Conservation (phyloP, 192 early-diverging fungal genomes). For the Coemansia brasiliensis region DNA sequence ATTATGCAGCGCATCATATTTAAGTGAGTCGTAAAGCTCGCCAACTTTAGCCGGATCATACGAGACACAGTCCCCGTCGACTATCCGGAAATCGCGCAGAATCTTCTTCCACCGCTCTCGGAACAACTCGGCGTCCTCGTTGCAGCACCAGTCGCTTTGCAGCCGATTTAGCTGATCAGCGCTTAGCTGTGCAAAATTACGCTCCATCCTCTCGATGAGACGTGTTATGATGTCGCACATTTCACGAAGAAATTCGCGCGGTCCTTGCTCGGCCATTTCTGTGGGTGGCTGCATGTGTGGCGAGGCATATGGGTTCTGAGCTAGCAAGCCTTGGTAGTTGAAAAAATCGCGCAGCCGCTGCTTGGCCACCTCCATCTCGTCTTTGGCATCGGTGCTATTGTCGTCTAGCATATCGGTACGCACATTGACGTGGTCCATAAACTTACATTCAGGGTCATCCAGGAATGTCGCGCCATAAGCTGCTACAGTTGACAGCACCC, state of each 20-base stretch:
- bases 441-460: constrained; percentile 27
- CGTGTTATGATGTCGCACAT: constrained; percentile 67
- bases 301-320: constrained; percentile 26
- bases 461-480: constrained; percentile 59
- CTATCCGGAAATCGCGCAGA: constrained; percentile 76
- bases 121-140: constrained; percentile 81
- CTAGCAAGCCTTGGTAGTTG: constrained; percentile 46
- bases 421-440: constrained; percentile 61
- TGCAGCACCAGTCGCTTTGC: constrained; percentile 88
- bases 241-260: constrained; percentile 61
- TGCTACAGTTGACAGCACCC: constrained; percentile 81
- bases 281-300: constrained; percentile 28
- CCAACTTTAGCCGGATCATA: constrained; percentile 86
- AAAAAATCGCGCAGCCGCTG: constrained; percentile 67
- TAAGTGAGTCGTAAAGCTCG: constrained; percentile 93
- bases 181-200: constrained; percentile 68
- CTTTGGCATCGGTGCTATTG: constrained; percentile 89
- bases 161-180: constrained; percentile 51
- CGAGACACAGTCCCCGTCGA: constrained; percentile 32
- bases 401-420: constrained; percentile 94
- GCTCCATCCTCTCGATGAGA: constrained; percentile 72
- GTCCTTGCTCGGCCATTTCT: constrained; percentile 31
- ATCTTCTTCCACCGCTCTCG: constrained; percentile 97
- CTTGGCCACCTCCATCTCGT: constrained; percentile 89
- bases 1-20: constrained; percentile 97